Percentiles rank a stretch among this genome's conserved stretches.
Evolutionary conservation across 2,329 filamentous ascomycete species (phyloP).

Genomic region (Trichophyton verrucosum): DNA sequence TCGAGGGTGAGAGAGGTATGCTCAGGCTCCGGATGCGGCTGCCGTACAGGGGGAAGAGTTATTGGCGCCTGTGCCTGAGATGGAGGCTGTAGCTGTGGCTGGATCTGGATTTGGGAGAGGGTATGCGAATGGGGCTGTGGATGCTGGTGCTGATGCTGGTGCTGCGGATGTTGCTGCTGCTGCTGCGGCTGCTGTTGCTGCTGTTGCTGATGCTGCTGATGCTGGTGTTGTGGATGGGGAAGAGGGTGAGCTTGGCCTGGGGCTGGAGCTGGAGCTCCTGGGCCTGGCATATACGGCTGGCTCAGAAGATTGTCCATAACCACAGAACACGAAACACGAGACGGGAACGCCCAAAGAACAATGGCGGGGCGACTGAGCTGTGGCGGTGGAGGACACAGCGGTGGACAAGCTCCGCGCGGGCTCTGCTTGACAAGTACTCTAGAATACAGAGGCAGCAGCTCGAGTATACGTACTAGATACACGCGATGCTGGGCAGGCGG

Average conservation of each 20-base stretch:
- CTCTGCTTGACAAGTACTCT: neutral
- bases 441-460: neutral
- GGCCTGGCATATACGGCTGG: neutral
- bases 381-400: no score
- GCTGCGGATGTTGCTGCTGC: neutral
- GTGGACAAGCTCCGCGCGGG: neutral
- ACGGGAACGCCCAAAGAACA: neutral
- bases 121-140: neutral
- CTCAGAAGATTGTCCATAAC: neutral
- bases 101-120: neutral
- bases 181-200: neutral
- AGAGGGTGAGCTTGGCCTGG: neutral
- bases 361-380: neutral
- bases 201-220: neutral
- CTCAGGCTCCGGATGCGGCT: neutral
- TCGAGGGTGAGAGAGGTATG: neutral
- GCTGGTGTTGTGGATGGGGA: neutral
- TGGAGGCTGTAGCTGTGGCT: neutral
- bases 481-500: neutral
- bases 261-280: neutral
- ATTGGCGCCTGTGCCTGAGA: neutral
- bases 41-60: neutral
- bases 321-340: neutral
- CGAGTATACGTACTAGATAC: neutral
- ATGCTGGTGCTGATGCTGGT: neutral